These are phyloP conservation scores for Alnus rubra DNA, from an alignment of 306 rosid genomes.

Conservation along the genomic window DNA sequence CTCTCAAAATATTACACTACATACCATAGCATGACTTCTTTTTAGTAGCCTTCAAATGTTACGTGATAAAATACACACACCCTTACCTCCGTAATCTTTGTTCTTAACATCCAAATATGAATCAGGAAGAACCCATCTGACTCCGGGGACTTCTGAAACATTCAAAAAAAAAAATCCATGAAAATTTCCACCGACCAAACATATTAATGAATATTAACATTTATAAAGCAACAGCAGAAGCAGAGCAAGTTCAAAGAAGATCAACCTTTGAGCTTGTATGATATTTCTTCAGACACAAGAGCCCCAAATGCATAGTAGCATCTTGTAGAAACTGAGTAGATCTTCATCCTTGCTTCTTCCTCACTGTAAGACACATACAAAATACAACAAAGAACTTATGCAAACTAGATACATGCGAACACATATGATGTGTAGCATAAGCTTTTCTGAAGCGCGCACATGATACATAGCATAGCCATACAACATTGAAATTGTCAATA, in stretches of 20 bases:
- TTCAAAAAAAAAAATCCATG: neutral
- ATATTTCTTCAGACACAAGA: constrained; percentile 77
- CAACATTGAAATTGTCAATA: too few relatives aligned
- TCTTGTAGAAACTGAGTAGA: constrained; percentile 90
- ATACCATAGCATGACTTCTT: neutral
- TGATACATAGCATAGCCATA: too few relatives aligned
- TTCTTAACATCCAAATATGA: constrained; percentile 91
- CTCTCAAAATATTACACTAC: neutral
- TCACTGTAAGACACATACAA: constrained; percentile 52
- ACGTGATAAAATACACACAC: constrained; percentile 11
- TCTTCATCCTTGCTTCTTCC: constrained; percentile 88
- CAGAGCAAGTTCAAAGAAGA: neutral
- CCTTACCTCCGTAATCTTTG: constrained; percentile 89
- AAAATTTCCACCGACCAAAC: neutral
- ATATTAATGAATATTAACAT: neutral
- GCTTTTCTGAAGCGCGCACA: neutral
- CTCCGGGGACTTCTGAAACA: constrained; percentile 69
- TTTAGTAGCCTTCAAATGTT: neutral
- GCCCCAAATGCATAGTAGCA: constrained; percentile 94
- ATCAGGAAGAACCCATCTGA: constrained; percentile 98
- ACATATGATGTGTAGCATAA: neutral
- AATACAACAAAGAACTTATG: neutral
- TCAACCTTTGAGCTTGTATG: constrained; percentile 76
- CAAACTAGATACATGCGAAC: neutral
- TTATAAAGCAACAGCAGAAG: neutral